These are phyloP conservation scores for Podospora fimiseda DNA, from an alignment of 495 filamentous ascomycete genomes.

Conservation along the genomic window DNA sequence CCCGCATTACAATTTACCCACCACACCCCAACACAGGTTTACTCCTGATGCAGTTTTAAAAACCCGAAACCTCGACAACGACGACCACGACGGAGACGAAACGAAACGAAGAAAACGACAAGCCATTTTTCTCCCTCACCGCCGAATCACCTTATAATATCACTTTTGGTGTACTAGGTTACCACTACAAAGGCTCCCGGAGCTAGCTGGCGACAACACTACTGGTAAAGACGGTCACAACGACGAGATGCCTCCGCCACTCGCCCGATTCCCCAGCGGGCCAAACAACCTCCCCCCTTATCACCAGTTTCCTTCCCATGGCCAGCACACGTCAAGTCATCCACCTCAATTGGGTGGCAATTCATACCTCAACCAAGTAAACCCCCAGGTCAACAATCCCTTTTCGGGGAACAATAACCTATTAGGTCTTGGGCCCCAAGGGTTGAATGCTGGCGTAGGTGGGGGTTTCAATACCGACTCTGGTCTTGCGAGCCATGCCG, in stretches of 20 bases:
- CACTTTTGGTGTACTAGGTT: too few species aligned
- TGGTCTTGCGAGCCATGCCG: constrained; percentile 79
- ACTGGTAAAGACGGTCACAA: constrained; percentile 4
- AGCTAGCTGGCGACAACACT: constrained; percentile 8
- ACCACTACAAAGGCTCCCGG: too few species aligned
- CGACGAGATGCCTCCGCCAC: constrained; percentile 29
- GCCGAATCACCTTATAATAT: too few species aligned
- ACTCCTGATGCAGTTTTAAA: too few species aligned
- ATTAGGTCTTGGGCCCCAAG: constrained; percentile 51
- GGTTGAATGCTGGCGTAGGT: constrained; percentile 32
- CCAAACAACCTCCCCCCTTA: constrained; percentile 35
- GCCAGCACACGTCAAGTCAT: constrained; percentile 37
- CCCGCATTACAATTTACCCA: too few species aligned
- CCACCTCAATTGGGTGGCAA: constrained; percentile 32
- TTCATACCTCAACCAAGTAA: constrained; percentile 52
- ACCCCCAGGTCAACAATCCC: constrained; percentile 55
- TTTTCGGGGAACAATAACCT: constrained; percentile 57
- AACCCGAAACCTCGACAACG: too few species aligned
- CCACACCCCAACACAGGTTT: too few species aligned
- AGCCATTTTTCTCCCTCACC: too few species aligned
- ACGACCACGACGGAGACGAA: too few species aligned
- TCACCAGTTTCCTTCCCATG: constrained; percentile 41
- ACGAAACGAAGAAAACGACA: too few species aligned
- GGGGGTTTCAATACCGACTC: constrained; percentile 36
- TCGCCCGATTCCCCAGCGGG: constrained; percentile 29